Percentiles rank a stretch among this genome's conserved stretches.
Conservation (phyloP, 2,329 filamentous ascomycete genomes). For the Cadophora gregata region DNA sequence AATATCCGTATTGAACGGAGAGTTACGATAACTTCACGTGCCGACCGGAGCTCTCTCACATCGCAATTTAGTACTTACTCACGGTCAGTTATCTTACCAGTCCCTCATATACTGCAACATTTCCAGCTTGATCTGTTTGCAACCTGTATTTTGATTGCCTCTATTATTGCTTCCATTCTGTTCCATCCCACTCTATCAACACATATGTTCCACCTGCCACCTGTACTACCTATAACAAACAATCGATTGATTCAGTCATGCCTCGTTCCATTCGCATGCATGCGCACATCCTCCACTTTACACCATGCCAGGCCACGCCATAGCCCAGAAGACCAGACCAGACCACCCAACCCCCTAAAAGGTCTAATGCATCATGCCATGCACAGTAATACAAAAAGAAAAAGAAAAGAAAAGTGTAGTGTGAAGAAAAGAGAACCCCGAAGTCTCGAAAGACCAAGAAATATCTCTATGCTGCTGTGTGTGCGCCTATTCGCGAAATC, state of each 20-base stretch:
- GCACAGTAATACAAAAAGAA: constrained; percentile 31
- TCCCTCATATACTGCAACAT: background rate
- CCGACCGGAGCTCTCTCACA: background rate
- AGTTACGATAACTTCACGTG: background rate
- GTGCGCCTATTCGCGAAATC: constrained; percentile 9
- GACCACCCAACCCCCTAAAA: background rate
- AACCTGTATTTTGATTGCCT: background rate
- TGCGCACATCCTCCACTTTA: background rate
- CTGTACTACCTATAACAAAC: background rate
- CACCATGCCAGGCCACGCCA: background rate
- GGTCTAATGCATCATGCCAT: constrained; percentile 23
- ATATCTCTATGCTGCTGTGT: background rate
- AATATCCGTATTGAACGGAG: background rate
- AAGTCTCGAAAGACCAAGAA: background rate
- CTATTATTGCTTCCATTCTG: background rate
- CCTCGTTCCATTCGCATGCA: constrained; percentile 14
- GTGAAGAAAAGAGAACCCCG: constrained; percentile 15
- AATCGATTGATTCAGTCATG: constrained; percentile 3
- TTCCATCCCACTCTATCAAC: constrained; percentile 6
- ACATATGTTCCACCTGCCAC: constrained; percentile 4
- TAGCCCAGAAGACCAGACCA: constrained; percentile 9
- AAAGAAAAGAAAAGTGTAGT: constrained; percentile 15
- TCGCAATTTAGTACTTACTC: background rate
- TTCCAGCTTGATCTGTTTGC: background rate
- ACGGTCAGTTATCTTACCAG: too few relatives aligned